A percentile compares a stretch with the other conserved stretches of the same genome.
Evolutionary conservation across 2,329 filamentous ascomycete species (phyloP).

Genomic region (Aureobasidium sp.): DNA sequence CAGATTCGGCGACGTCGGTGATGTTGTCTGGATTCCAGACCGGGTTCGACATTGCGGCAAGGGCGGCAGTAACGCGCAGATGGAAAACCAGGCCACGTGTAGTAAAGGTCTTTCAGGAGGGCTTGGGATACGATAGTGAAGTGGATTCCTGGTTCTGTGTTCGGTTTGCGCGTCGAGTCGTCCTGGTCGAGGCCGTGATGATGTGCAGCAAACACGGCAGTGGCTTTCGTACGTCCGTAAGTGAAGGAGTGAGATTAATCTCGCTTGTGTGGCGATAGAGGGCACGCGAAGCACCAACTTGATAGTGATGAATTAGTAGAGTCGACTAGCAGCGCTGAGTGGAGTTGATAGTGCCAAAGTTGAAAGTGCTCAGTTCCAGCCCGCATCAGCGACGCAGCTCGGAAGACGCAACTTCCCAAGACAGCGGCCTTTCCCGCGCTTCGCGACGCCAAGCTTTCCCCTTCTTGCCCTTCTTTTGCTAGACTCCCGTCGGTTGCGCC

Average conservation of each 20-base stretch:
- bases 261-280: neutral
- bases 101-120: neutral
- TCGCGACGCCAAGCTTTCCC: neutral
- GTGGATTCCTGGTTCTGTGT: neutral
- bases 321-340: neutral
- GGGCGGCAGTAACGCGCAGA: neutral
- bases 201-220: neutral
- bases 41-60: constrained; percentile 21
- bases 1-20: constrained; percentile 89
- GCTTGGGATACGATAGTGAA: neutral
- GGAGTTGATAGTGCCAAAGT: neutral
- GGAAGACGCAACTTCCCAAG: neutral
- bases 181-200: constrained; percentile 1
- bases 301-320: neutral
- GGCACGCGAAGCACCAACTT: neutral
- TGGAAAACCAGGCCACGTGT: neutral
- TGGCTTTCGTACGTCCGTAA: constrained; percentile 1
- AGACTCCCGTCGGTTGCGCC: neutral
- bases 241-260: neutral
- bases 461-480: neutral
- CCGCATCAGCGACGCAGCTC: neutral
- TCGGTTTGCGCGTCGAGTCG: neutral
- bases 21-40: constrained; percentile 97
- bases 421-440: constrained; percentile 1
- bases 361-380: constrained; percentile 3